A percentile compares a stretch with the other conserved stretches of the same genome.
These are phyloP conservation scores for Ustilago sp. DNA, from an alignment of 1,284 basidiomycete species.

Conservation along the genomic window DNA sequence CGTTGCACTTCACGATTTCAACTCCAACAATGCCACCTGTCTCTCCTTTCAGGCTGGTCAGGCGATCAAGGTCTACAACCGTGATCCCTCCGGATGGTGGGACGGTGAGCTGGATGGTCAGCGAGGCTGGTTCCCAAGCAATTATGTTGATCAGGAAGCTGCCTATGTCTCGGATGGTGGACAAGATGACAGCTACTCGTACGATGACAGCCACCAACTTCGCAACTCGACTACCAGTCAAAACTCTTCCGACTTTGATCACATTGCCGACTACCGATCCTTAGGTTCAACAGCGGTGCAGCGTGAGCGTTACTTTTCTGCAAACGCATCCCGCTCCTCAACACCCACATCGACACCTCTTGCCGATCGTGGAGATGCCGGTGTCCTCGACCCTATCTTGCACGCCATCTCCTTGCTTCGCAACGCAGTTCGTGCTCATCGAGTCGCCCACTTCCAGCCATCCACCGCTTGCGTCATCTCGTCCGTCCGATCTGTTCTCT, in stretches of 20 bases:
- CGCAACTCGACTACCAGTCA: constrained; percentile 23
- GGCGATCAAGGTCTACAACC: constrained; percentile 87
- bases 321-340: constrained; percentile 40
- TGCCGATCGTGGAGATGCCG: constrained; percentile 35
- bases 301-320: constrained; percentile 41
- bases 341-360: constrained; percentile 44
- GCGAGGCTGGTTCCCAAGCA: constrained; percentile 96
- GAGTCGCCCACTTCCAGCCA: constrained; percentile 79
- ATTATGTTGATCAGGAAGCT: constrained; percentile 68
- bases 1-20: constrained; percentile 70
- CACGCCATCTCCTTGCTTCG: constrained; percentile 88
- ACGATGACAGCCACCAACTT: constrained; percentile 18
- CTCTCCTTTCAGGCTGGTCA: constrained; percentile 89
- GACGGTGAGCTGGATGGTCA: constrained; percentile 82
- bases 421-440: constrained; percentile 81
- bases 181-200: constrained; percentile 37
- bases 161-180: constrained; percentile 46
- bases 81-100: constrained; percentile 95
- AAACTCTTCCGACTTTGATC: constrained; percentile 26
- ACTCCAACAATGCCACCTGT: constrained; percentile 73
- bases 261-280: constrained; percentile 22
- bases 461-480: constrained; percentile 84
- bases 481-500: constrained; percentile 88
- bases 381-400: constrained; percentile 74
- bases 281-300: not conserved